Conservation (phyloP, 176 grass and related monocot species). For the Phoenix roebelenii region DNA sequence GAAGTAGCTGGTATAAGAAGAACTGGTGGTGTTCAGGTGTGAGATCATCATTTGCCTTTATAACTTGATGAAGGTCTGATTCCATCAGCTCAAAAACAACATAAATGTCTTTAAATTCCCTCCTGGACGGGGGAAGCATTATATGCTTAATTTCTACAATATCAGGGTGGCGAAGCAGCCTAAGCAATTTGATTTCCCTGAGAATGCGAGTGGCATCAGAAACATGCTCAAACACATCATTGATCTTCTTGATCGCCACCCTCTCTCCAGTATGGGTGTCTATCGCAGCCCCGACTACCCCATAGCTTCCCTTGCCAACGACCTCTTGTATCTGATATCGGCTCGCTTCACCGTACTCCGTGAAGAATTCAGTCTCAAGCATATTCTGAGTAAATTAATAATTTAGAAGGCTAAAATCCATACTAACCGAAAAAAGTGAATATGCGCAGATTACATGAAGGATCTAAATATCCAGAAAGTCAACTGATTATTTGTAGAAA, state of each 20-base stretch:
- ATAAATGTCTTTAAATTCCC: constrained; percentile 67
- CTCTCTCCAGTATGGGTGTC: constrained; percentile 51
- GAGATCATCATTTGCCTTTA: constrained; percentile 69
- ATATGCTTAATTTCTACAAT: constrained; percentile 80
- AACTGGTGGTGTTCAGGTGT: constrained; percentile 62
- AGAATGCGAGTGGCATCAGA: constrained; percentile 77
- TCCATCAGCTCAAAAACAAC: constrained; percentile 84
- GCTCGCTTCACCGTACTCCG: constrained; percentile 60
- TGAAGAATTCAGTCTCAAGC: constrained; percentile 51
- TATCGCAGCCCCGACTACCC: constrained; percentile 54
- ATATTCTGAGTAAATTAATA: constrained; percentile 22
- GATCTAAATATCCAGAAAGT: background rate
- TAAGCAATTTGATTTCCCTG: constrained; percentile 72
- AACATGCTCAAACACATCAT: constrained; percentile 76
- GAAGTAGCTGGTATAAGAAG: constrained; percentile 75
- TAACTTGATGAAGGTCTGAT: constrained; percentile 77
- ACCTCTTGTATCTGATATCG: constrained; percentile 59
- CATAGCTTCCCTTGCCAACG: constrained; percentile 75
- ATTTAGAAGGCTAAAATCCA: background rate
- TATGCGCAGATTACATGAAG: constrained; percentile 1
- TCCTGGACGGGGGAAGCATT: constrained; percentile 63
- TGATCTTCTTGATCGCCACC: constrained; percentile 72
- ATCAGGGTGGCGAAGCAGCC: constrained; percentile 63
- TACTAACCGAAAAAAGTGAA: background rate
- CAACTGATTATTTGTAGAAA: no score